Base-by-base conservation (phyloP, 176 grass and related monocot genomes). In the Cenchrus fungigraminus region DNA sequence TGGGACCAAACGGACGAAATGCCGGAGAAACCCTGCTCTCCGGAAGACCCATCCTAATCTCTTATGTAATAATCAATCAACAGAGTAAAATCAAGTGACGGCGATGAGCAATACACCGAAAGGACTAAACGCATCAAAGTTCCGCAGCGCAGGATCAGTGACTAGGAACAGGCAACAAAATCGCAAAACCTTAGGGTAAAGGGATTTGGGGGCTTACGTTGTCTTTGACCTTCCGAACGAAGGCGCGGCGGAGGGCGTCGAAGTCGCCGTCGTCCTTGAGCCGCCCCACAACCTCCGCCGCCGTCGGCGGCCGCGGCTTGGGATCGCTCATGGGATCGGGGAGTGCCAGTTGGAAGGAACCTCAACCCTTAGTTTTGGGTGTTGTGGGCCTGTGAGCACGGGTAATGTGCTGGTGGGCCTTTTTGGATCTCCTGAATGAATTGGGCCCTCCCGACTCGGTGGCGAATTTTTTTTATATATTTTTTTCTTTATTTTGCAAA, bases 191-290 rank as follows among this genome's bases (percentile, higher is more conserved):
- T 28, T 55, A 44, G n/a, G 49, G 9, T 37, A 59, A 10, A 68
- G 9, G 20, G 20, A 71, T 59, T 58, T 55, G n/a, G 28, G 42
- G 42, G 28, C 89, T 90, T 90, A 95, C 90, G 49, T 95, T 95
- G 77, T 76, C 79, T 55, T 92, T 95, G n/a, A 90, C 90, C 82
- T 90, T 90, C 85, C 90, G 85, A 67, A 88, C 45, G 90, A 95
- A 88, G 31, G 73, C 84, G 70, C 91, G 82, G 45, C 85, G 90
- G 58, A 95, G 82, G 32, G 85, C 59, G 49, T 94, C 90, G 82
- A 92, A 94, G 73, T 90, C 93, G 16, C 93, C 90, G 29, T 95
- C 90, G 29, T 95, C 93, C 85, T 92, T 95, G 64, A 92, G 82
- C 53, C 85, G 80, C 43, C 55, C 85, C 45, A 95, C 88, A 32